phyloP scores from a whole-genome alignment of 208 protist genomes.

The Trypanosoma boissoni region DNA sequence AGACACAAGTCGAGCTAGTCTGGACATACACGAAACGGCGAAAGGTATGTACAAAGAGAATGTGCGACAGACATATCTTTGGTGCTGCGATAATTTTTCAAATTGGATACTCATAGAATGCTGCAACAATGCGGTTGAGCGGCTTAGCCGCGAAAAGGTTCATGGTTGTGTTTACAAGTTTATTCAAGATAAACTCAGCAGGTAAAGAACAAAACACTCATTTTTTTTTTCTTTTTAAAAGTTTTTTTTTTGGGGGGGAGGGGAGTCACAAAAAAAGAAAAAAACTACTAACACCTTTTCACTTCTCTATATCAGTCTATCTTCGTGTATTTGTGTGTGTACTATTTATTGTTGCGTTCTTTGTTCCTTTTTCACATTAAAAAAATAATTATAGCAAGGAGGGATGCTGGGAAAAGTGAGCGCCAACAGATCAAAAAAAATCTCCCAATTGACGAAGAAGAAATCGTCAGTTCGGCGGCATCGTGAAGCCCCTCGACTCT shows the following conservation, averaged over 20 bases:
- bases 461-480: conserved; percentile 72
- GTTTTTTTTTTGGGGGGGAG: not conserved
- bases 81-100: conserved; percentile 69
- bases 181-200: not conserved
- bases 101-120: conserved; percentile 64
- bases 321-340: not conserved
- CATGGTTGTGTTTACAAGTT: conserved; percentile 33
- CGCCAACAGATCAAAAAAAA: conserved; percentile 80
- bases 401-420: conserved; percentile 76
- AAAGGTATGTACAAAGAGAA: conserved; percentile 70
- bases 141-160: conserved; percentile 46
- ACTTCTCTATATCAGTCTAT: not conserved
- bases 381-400: conserved; percentile 14
- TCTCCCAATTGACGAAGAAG: conserved; percentile 83
- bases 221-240: conserved; percentile 21
- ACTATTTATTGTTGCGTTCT: conserved; percentile 11
- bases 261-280: not conserved
- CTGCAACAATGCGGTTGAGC: conserved; percentile 31
- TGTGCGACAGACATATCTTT: conserved; percentile 71
- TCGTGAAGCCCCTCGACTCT: conserved; percentile 83
- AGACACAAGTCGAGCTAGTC: conserved; percentile 59
- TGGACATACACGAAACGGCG: conserved; percentile 92
- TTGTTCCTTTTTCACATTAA: conserved; percentile 10
- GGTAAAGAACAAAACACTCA: not conserved
- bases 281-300: conserved; percentile 1